Evolutionary conservation across 805 yeast species (phyloP).

Genomic region (Candida orba): DNA sequence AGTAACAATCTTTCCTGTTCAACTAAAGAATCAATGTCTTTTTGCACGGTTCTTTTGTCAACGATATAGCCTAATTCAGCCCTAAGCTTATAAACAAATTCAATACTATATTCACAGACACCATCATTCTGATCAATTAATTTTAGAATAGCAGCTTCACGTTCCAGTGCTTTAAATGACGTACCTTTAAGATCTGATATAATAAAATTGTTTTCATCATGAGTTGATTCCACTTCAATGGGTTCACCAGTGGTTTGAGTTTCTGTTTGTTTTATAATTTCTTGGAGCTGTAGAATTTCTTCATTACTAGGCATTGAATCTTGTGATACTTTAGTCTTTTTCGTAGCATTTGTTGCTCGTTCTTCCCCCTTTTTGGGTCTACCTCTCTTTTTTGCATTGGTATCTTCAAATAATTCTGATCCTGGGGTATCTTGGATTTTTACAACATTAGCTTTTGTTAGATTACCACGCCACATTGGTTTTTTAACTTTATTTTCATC

Average conservation of each 20-base stretch:
- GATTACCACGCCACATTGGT: conserved; percentile 15
- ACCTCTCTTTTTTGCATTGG: conserved; percentile 18
- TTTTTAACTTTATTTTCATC: conserved; percentile 2
- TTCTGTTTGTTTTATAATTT: neutral
- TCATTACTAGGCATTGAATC: neutral
- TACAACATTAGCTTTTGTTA: conserved; percentile 5
- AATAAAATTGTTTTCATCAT: neutral
- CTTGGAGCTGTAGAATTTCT: conserved; percentile 1
- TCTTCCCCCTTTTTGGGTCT: conserved; percentile 22
- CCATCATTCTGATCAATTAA: conserved; percentile 39
- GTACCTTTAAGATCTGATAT: conserved; percentile 31
- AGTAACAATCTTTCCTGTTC: conserved; percentile 23
- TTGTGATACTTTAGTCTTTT: conserved; percentile 7
- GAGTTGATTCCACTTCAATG: neutral
- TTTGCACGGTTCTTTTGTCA: conserved; percentile 47
- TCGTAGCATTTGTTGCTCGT: conserved; percentile 7
- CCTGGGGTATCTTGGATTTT: neutral
- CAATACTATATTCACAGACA: conserved; percentile 35
- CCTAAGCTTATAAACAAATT: conserved; percentile 35
- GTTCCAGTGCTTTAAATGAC: conserved; percentile 37
- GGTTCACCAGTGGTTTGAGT: neutral
- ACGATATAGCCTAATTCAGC: conserved; percentile 34
- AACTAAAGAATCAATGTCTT: conserved; percentile 34
- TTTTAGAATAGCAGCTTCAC: conserved; percentile 36
- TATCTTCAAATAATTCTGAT: neutral